A percentile compares a stretch with the other conserved stretches of the same genome.
These are phyloP conservation scores for Aegilops longissima DNA, from an alignment of 176 grass and related monocot genomes.

Conservation along the genomic window DNA sequence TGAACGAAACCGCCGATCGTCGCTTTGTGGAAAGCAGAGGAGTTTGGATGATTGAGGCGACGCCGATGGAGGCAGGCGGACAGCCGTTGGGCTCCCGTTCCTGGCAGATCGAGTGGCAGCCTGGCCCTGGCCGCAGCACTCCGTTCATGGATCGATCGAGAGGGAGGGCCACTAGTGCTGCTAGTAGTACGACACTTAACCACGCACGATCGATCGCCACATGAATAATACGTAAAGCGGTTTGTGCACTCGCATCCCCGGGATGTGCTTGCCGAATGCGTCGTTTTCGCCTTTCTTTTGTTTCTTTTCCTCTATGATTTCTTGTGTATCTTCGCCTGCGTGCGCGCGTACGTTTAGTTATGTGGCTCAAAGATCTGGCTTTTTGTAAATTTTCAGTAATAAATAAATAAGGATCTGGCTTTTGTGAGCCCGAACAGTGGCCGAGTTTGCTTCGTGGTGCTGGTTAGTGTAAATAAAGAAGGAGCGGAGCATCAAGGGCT, in stretches of 20 bases:
- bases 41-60: constrained; percentile 6
- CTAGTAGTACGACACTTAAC: neutral
- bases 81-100: neutral
- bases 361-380: constrained; percentile 24
- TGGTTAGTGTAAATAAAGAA: neutral
- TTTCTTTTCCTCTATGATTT: neutral
- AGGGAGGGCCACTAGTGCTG: constrained; percentile 14
- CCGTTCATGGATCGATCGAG: neutral
- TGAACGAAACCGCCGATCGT: neutral
- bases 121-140: constrained; percentile 11
- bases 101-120: neutral
- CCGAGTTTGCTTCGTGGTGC: neutral
- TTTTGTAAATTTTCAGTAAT: neutral
- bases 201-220: constrained; percentile 4
- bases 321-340: neutral
- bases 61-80: neutral
- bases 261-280: constrained; percentile 24
- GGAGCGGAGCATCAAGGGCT: neutral
- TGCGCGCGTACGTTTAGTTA: constrained; percentile 18
- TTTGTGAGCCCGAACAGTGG: constrained; percentile 35
- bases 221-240: constrained; percentile 25
- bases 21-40: neutral
- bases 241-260: constrained; percentile 7
- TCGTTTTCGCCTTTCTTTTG: neutral
- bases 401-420: neutral